Base-by-base conservation (phyloP, 345 rosid genomes). In the Abelmoschus esculentus region DNA sequence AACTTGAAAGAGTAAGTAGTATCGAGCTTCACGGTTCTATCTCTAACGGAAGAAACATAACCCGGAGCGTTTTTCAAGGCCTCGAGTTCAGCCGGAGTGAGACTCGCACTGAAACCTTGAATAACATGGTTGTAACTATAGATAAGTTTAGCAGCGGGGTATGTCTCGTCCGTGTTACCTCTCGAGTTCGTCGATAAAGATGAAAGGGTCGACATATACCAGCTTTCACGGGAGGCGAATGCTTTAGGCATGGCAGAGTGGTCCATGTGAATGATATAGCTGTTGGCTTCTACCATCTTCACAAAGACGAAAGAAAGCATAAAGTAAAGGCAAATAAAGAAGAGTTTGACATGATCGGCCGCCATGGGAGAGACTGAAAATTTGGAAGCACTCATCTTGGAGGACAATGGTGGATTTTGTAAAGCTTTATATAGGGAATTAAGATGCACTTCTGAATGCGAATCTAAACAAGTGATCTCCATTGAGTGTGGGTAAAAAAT, bases 211-310 rank as follows among this genome's bases (percentile, higher is more conserved):
- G 87, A 75, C 60, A 67, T 58, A 70, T 80, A 78, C 85, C 87
- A 82, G 56, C 46, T 59, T 3, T 80, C 76, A 54, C 75, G 77
- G 47, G 57, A 70, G 19, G 75, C 46, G 54, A 75, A 82, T 63
- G 83, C 77, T 72, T 78, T 78, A 38, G 87, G 85, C 85, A 82
- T 84, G 67, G 77, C 72, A 22, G 82, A 69, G 12, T 47, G 18
- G 83, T 84, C 83, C 87, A 84, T 84, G 70, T 76, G 67, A 78
- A 84, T 72, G 38, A 84, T 84, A 47, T 80, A 84, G 56, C 70
- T 79, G 50, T 84, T 76, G 28, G 70, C 55, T 40, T 77, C 71
- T 6, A 70, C 82, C 11, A 57, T 47, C 13, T 49, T 54, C 18
- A 42, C 11, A 18, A 59, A 17, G 53, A 70, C 6, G 22, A 19